These are phyloP conservation scores for Suhomyces ambrosiae DNA, from an alignment of 1,139 yeast genomes.

Conservation along the genomic window DNA sequence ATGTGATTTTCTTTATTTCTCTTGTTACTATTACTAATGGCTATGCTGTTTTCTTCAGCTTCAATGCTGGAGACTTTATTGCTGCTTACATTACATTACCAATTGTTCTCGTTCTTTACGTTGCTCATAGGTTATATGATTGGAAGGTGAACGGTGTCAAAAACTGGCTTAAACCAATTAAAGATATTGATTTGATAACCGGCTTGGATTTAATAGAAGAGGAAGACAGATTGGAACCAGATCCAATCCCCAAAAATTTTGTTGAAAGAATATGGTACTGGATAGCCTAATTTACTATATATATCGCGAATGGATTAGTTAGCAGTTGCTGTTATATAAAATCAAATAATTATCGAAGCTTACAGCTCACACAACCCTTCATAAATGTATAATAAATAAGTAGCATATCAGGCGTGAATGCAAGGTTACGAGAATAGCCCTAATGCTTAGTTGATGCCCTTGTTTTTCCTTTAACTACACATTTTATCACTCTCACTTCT, in stretches of 20 bases:
- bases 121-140: constrained; percentile 42
- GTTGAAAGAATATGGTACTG: constrained; percentile 26
- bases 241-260: constrained; percentile 22
- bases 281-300: constrained; percentile 16
- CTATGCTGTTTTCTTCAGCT: constrained; percentile 56
- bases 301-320: too few species aligned
- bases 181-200: constrained; percentile 47
- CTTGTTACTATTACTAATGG: constrained; percentile 59
- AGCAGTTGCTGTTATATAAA: too few species aligned
- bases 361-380: too few species aligned
- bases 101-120: constrained; percentile 48
- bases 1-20: constrained; percentile 48
- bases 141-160: constrained; percentile 30
- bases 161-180: constrained; percentile 40
- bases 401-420: too few species aligned
- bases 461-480: too few species aligned
- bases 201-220: constrained; percentile 44
- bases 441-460: too few species aligned
- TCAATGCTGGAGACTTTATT: constrained; percentile 54
- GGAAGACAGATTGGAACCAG: constrained; percentile 25
- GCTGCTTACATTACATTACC: constrained; percentile 68
- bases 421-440: too few species aligned
- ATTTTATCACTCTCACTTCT: too few species aligned
- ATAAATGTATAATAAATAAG: too few species aligned
- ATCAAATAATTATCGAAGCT: too few species aligned